Evolutionary conservation across 352 stramenopile species (phyloP), one percentile per base, ranked within the genome.

Genomic region (Pythium oligandrum): DNA sequence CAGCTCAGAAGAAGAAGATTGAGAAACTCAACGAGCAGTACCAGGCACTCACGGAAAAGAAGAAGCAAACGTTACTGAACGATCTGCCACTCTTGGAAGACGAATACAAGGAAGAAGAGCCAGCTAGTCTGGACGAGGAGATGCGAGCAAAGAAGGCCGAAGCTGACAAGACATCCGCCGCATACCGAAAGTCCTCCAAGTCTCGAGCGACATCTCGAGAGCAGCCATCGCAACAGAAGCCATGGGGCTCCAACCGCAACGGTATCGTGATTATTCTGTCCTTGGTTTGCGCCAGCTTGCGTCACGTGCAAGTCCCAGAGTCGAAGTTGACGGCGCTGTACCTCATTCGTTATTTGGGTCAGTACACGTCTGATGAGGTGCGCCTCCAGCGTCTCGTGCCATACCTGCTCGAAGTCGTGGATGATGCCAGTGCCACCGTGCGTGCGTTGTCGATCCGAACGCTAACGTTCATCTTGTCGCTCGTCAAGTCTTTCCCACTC

Each of bases 331-430:
- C 96, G 9, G 90, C 90, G 2, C 63, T 98, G 36, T 92, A 97
- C 61, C 68, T 98, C 10, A 86, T 98, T 52, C 77, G 86, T n/a
- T 75, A 87, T 11, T 63, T 98, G 17, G 86, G 85, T 4, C 70
- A 87, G 53, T 96, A 90, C 60, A 90, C 88, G 26, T 92, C 77
- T 6, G 95, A 98, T 52, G 93, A 98, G 71, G 90, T 96, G 33
- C 79, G 94, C 39, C 81, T 99, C 7, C 95, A 99, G 64, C 80
- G 94, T 51, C 71, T 98, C 51, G 77, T 99, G 38, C 96, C 91
- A 26, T 97, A 96, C 57, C 66, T 97, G 35, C 72, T 98, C 36
- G 90, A 94, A 52, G 64, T 98, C 34, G 83, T 98, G 35, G 89
- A 98, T 43, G 96, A 99, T 64, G 55, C 75, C 4, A 91, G 78